Evolutionary conservation across 2,329 filamentous ascomycete species (phyloP), one percentile per base, ranked within the genome.

Genomic region (Neopestalotiopsis sp.): DNA sequence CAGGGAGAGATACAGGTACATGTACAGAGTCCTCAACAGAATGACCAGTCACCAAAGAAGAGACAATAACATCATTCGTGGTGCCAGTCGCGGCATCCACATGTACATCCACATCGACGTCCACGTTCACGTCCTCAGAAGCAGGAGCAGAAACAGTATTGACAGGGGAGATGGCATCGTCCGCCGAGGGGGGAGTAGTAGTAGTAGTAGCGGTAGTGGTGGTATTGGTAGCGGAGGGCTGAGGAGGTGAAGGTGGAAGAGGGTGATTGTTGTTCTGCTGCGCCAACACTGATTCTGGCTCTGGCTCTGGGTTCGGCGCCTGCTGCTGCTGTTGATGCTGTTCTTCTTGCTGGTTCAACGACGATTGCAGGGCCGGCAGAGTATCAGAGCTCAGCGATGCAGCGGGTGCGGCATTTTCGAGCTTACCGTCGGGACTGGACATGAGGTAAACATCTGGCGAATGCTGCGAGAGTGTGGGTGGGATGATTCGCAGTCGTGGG

Each of bases 361-460:
- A n/a, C 45, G 45, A 53, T 28, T 28, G 24, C 45, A 53, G 45
- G 45, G 45, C 68, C 59, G 69, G 64, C 69, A 67, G 68, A 68
- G 71, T 73, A 62, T 30, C 24, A 71, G 74, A 77, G 78, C 78
- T 85, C 80, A 86, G 78, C 77, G 79, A 77, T 78, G 79, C 81
- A 78, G 83, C 77, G 74, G 73, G 70, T 86, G 86, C 84, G 85
- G 84, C 85, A 88, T 87, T 85, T 86, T 86, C 84, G 81, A 80
- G 79, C 78, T 81, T 79, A 79, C 78, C 78, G 79, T 81, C 80
- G 82, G 82, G 81, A 78, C 79, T 85, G 81, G 86, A 88, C 87
- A 89, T 89, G 86, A 84, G 86, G 82, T 81, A 80, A 81, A 85
- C 87, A 88, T 88, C 80, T 84, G 85, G 83, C 82, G 79, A 73